These are phyloP conservation scores for Rhipidocladum racemiflorum DNA, from an alignment of 176 grass and related monocot genomes.

Conservation along the genomic window DNA sequence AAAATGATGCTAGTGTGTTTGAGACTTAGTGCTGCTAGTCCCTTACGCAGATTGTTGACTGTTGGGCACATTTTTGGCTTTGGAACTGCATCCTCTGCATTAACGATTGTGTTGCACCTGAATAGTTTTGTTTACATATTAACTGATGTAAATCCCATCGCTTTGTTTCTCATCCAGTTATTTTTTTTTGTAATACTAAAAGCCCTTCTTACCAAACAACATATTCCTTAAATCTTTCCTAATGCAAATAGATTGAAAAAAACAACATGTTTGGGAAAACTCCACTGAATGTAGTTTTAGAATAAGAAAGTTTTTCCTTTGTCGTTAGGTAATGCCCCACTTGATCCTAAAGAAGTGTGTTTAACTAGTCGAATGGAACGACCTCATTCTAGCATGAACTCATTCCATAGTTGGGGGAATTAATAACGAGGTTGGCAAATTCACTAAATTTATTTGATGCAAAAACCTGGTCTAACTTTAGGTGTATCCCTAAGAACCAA, in stretches of 20 bases:
- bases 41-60: background rate
- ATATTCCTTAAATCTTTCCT: background rate
- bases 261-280: background rate
- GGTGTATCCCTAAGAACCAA: background rate
- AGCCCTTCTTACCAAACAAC: background rate
- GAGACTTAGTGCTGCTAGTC: background rate
- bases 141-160: background rate
- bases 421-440: background rate
- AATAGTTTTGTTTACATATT: background rate
- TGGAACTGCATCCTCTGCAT: background rate
- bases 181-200: background rate
- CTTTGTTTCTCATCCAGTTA: background rate
- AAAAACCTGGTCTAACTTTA: background rate
- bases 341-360: background rate
- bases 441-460: background rate
- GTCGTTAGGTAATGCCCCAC: background rate
- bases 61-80: background rate
- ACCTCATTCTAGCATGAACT: background rate
- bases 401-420: background rate
- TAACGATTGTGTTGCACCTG: background rate
- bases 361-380: background rate
- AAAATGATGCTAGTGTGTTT: background rate
- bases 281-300: background rate
- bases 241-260: background rate
- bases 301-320: background rate